phyloP scores from a whole-genome alignment of 2,329 filamentous ascomycete genomes.

The Mycosphaerella sp. region DNA sequence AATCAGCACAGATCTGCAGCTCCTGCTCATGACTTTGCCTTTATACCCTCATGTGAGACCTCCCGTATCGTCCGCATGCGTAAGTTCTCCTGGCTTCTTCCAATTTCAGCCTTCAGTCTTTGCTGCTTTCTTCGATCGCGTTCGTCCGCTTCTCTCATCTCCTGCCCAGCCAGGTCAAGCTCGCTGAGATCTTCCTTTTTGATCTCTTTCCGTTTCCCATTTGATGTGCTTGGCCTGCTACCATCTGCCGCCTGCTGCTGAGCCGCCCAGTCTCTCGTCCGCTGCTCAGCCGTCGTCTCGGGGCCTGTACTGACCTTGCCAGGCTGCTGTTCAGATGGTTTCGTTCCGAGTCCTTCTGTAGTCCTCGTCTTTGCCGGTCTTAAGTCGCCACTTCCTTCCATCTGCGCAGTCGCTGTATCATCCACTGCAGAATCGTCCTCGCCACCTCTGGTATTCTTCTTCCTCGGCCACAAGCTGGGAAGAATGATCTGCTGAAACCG shows the following conservation, averaged over 20 bases:
- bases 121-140: constrained; percentile 23
- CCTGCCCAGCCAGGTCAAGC: constrained; percentile 31
- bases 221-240: constrained; percentile 6
- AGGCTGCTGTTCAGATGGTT: neutral
- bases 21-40: constrained; percentile 8
- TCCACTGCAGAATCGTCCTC: constrained; percentile 51
- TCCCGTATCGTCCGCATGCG: constrained; percentile 12
- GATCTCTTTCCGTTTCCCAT: constrained; percentile 9
- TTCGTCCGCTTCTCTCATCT: constrained; percentile 33
- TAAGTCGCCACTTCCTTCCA: constrained; percentile 15
- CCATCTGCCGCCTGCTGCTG: constrained; percentile 19
- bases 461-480: constrained; percentile 75
- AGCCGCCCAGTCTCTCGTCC: constrained; percentile 32
- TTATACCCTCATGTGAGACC: constrained; percentile 10
- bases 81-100: constrained; percentile 6
- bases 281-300: constrained; percentile 31
- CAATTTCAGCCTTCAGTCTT: constrained; percentile 11
- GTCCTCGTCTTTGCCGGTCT: constrained; percentile 14
- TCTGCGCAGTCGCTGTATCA: constrained; percentile 14
- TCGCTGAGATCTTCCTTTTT: constrained; percentile 29
- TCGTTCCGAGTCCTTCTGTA: constrained; percentile 5
- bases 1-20: neutral
- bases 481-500: constrained; percentile 81
- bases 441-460: constrained; percentile 72
- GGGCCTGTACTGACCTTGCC: constrained; percentile 10